Conservation (phyloP, 2,329 filamentous ascomycete genomes). For the Aspergillus pseudotamarii region DNA sequence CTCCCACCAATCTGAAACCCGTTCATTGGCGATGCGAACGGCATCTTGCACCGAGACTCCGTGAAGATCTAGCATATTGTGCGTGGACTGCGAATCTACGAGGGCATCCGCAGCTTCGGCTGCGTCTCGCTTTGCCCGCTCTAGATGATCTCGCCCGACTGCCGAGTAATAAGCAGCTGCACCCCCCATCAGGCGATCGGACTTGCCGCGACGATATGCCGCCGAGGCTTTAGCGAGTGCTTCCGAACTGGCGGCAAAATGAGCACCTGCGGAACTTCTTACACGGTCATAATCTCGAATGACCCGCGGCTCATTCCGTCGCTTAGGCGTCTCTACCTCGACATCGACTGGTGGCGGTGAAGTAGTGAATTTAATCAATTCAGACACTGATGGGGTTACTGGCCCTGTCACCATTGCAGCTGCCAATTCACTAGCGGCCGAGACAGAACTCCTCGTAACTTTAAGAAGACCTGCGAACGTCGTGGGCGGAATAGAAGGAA, state of each 20-base stretch:
- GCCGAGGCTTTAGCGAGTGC: slow-evolving; percentile 61
- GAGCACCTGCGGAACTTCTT: slow-evolving; percentile 44
- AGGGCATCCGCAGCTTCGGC: slow-evolving; percentile 70
- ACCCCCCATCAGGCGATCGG: slow-evolving; percentile 72
- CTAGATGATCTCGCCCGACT: slow-evolving; percentile 66
- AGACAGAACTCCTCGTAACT: slow-evolving; percentile 60
- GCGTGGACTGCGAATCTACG: slow-evolving; percentile 68
- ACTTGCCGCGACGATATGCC: slow-evolving; percentile 64
- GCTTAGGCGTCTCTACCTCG: slow-evolving; percentile 26
- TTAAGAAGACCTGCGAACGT: slow-evolving; percentile 58
- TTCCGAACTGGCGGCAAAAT: slow-evolving; percentile 50
- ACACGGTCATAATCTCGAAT: slow-evolving; percentile 29
- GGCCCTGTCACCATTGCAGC: slow-evolving; percentile 52
- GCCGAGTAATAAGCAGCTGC: slow-evolving; percentile 77
- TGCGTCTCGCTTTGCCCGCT: slow-evolving; percentile 59
- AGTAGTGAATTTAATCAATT: slow-evolving; percentile 49
- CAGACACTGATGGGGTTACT: slow-evolving; percentile 29
- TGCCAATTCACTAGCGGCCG: slow-evolving; percentile 63
- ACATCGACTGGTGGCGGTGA: slow-evolving; percentile 25
- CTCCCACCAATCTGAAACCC: slow-evolving; percentile 76
- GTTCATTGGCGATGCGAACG: slow-evolving; percentile 72
- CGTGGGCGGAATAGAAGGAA: slow-evolving; percentile 52
- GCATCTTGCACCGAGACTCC: slow-evolving; percentile 80
- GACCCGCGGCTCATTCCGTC: slow-evolving; percentile 10
- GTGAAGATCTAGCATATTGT: slow-evolving; percentile 73